Conservation (phyloP, 164 flowering plant genomes). For the Santalum album region DNA sequence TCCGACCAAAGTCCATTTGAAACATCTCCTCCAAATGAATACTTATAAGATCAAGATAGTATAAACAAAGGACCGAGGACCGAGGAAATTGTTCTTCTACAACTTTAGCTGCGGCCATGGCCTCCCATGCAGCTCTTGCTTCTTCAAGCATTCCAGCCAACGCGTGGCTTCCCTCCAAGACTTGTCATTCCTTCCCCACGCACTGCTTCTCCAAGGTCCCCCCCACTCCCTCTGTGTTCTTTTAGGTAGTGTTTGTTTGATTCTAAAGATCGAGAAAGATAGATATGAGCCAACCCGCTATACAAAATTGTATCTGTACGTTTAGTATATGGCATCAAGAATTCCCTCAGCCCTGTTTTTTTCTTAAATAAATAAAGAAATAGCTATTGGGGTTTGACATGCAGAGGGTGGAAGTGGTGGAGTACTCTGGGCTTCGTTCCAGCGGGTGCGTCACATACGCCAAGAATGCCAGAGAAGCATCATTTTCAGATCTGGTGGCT, state of each 20-base stretch:
- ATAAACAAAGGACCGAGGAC: too few species aligned
- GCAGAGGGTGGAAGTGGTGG: constrained; percentile 67
- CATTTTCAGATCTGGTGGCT: constrained; percentile 69
- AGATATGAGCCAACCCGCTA: too few species aligned
- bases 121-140: constrained; percentile 85
- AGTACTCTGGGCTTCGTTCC: constrained; percentile 70
- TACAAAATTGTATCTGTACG: too few species aligned
- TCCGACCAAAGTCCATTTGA: too few species aligned
- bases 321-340: neutral
- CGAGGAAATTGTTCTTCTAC: constrained; percentile 4
- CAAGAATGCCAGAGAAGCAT: constrained; percentile 40
- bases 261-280: neutral
- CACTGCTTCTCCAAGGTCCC: constrained; percentile 66
- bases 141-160: constrained; percentile 70
- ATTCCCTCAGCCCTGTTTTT: too few species aligned
- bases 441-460: constrained; percentile 38
- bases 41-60: too few species aligned
- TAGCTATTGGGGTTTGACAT: constrained; percentile 2
- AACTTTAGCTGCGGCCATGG: constrained; percentile 68
- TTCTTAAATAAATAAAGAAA: too few species aligned
- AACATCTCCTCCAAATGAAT: too few species aligned
- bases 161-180: constrained; percentile 54
- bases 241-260: too few species aligned
- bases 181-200: constrained; percentile 42
- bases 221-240: constrained; percentile 7